A percentile compares a stretch with the other conserved stretches of the same genome.
Conservation (phyloP, 2,329 filamentous ascomycete genomes). For the Penicillium digitatum region DNA sequence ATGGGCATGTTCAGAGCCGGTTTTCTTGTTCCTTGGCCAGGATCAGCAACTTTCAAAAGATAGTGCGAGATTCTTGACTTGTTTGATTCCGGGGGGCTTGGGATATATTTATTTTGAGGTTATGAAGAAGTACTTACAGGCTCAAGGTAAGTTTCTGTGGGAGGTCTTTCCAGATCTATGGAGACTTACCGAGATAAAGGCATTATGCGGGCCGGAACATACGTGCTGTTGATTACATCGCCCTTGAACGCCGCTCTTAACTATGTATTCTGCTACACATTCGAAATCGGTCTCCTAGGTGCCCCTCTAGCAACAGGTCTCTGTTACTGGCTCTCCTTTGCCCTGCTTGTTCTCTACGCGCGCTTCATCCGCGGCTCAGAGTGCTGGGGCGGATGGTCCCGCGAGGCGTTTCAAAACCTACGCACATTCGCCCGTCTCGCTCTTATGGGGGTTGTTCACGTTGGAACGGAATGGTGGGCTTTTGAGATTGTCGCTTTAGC, state of each 20-base stretch:
- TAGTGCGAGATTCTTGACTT: conserved; percentile 67
- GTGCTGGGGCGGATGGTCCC: conserved; percentile 74
- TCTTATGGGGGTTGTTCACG: conserved; percentile 71
- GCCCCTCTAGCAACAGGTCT: conserved; percentile 79
- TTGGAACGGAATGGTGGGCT: conserved; percentile 92
- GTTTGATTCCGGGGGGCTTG: conserved; percentile 73
- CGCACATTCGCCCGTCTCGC: conserved; percentile 70
- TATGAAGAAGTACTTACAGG: conserved; percentile 61
- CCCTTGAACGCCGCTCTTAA: conserved; percentile 57
- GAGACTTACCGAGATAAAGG: conserved; percentile 33
- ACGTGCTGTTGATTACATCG: conserved; percentile 58
- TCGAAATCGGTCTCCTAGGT: conserved; percentile 68
- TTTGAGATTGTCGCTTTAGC: conserved; percentile 86
- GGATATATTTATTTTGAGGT: conserved; percentile 86
- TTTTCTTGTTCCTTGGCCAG: conserved; percentile 73
- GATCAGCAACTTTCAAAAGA: conserved; percentile 71
- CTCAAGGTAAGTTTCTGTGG: conserved; percentile 45
- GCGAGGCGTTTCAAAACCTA: conserved; percentile 62
- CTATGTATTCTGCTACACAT: conserved; percentile 67
- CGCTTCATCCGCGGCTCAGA: conserved; percentile 65
- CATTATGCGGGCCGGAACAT: conserved; percentile 62
- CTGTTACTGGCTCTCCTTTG: conserved; percentile 80
- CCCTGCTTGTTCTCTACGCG: conserved; percentile 69
- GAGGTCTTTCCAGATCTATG: not conserved
- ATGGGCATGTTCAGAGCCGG: conserved; percentile 69